Conservation (phyloP, 345 rosid genomes). For the Gossypium mustelinum region DNA sequence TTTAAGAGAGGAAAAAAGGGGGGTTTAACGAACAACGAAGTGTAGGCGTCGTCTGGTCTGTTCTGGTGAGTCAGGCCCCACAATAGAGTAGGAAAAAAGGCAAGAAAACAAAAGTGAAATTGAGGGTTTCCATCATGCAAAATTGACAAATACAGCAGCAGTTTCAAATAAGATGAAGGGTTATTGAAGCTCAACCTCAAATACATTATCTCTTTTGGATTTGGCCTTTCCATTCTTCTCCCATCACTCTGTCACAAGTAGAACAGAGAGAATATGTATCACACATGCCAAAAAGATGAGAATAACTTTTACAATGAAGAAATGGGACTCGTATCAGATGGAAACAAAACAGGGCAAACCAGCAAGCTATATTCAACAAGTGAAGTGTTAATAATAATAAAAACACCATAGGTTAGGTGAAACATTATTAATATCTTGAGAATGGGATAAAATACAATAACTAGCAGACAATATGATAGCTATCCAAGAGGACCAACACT, state of each 20-base stretch:
- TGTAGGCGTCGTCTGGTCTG: neutral
- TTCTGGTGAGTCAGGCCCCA: constrained; percentile 4
- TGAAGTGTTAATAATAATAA: neutral
- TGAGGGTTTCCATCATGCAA: neutral
- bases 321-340: neutral
- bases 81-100: neutral
- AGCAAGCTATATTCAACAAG: constrained; percentile 15
- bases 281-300: neutral
- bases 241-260: neutral
- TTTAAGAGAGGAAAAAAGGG: neutral
- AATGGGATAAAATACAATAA: neutral
- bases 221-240: neutral
- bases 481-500: neutral
- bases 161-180: neutral
- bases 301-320: neutral
- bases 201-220: neutral
- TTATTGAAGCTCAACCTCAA: constrained; percentile 11
- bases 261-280: neutral
- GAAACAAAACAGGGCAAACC: neutral
- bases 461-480: neutral
- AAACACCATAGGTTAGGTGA: neutral
- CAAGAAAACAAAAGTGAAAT: neutral
- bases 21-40: neutral
- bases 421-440: constrained; percentile 5
- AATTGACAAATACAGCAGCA: constrained; percentile 1